Conservation (phyloP, 2,329 filamentous ascomycete genomes). For the Beauveria rudraprayagi region DNA sequence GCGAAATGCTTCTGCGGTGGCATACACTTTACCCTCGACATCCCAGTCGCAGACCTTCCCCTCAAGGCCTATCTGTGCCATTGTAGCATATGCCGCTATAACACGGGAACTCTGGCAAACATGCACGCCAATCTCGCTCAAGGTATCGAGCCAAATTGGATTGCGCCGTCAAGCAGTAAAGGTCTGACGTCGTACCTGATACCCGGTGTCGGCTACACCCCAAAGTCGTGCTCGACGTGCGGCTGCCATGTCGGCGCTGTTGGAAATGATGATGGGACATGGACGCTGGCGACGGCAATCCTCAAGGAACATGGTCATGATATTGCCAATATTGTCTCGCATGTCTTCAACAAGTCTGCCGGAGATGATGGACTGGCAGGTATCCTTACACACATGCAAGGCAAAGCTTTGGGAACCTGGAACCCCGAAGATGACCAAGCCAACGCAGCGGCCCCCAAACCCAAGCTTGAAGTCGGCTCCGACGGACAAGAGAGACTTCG, state of each 20-base stretch:
- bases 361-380: constrained; percentile 29
- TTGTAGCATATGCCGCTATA: constrained; percentile 37
- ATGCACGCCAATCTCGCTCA: constrained; percentile 32
- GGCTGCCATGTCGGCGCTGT: constrained; percentile 36
- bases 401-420: constrained; percentile 23
- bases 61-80: constrained; percentile 36
- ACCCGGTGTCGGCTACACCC: constrained; percentile 21
- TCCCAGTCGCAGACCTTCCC: constrained; percentile 31
- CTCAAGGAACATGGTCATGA: constrained; percentile 29
- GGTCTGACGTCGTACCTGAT: constrained; percentile 32
- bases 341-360: constrained; percentile 29
- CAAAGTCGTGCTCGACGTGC: constrained; percentile 38
- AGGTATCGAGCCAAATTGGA: constrained; percentile 29
- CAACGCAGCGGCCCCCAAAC: constrained; percentile 19
- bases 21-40: constrained; percentile 33
- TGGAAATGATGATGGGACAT: constrained; percentile 24
- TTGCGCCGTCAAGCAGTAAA: constrained; percentile 29
- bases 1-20: constrained; percentile 39
- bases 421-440: constrained; percentile 27
- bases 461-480: constrained; percentile 23
- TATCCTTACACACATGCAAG: constrained; percentile 26
- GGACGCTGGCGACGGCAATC: constrained; percentile 32
- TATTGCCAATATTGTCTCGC: constrained; percentile 27
- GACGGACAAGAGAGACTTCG: constrained; percentile 32
- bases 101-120: constrained; percentile 32